Base-by-base conservation (phyloP, 2,329 filamentous ascomycete species). In the Monilinia fructicola region DNA sequence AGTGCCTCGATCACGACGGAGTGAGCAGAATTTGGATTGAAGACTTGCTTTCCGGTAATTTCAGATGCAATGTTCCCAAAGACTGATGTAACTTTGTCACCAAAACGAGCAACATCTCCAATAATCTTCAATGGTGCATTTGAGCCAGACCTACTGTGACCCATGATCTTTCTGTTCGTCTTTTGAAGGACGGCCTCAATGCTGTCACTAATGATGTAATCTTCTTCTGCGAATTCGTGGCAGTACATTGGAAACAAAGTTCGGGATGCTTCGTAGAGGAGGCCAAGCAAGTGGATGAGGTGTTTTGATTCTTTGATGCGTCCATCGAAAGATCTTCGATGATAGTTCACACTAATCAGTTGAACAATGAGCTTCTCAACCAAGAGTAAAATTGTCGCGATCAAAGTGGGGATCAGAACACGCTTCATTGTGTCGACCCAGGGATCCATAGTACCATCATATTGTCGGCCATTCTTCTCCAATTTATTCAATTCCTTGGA, bases 41-140 rank as follows among this genome's bases (percentile, higher is more conserved):
- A 96, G 28, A 97, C 90, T 74, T 97, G 88, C 80, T 96, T 96
- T 71, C 95, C 95, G 0, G 95, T 97, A 68, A 99, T 93, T 74
- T 98, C 95, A 2, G 92, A 91, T 1, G 95, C 94, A 61, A 98
- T 87, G 74, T 96, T 95, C 31, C 95, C 95, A 77, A 98, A 96
- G 0, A 90, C 91, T 1, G 92, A 93, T 0, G 93, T 97, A 69
- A 98, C 87, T 79, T 97, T 97, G 81, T 96, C 94, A 74, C 94
- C 94, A 65, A 97, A 83, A 28, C 93, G 88, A 52, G 91, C 90
- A 61, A 92, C 88, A 65, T 90, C 88, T 21, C 76, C 77, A 60
- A 98, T 88, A 21, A 97, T 78, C 69, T 86, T 87, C 83, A 96
- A 88, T 0, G 94, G 94, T 2, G 90, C 91, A 7, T 84, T 86